Percentiles rank a stretch among this genome's conserved stretches.
These are phyloP conservation scores for Fusarium xylarioides DNA, from an alignment of 2,329 filamentous ascomycete species.

Conservation along the genomic window DNA sequence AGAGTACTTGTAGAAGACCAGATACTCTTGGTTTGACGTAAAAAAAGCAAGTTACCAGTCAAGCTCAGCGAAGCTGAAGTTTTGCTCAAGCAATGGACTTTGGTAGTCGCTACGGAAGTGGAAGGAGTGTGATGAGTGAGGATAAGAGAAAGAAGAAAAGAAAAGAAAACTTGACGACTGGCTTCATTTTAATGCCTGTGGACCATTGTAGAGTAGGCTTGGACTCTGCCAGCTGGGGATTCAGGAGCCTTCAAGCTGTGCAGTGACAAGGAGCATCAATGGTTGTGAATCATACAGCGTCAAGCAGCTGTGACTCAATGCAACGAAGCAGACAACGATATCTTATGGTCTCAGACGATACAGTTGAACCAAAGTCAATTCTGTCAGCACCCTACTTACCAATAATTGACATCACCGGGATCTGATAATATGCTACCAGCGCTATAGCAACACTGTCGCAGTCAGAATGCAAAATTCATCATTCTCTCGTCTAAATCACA, in stretches of 20 bases:
- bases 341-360: background rate
- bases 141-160: background rate
- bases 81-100: background rate
- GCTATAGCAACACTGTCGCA: background rate
- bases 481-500: background rate
- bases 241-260: background rate
- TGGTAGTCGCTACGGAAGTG: too few species aligned
- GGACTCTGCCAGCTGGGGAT: background rate
- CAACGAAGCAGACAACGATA: background rate
- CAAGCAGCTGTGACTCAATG: background rate
- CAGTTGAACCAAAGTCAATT: fast-evolving
- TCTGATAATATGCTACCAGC: background rate
- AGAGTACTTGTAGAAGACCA: too few species aligned
- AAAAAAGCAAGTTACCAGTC: background rate
- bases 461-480: too few species aligned
- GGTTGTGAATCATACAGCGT: background rate
- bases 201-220: background rate
- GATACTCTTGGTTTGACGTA: background rate
- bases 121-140: background rate
- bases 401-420: too few species aligned
- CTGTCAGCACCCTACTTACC: background rate
- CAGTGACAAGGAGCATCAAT: background rate
- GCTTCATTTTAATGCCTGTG: background rate
- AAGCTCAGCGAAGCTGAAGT: background rate
- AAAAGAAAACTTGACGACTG: background rate